These are phyloP conservation scores for Pestalotiopsis sp. DNA, from an alignment of 2,329 filamentous ascomycete genomes.

Conservation along the genomic window DNA sequence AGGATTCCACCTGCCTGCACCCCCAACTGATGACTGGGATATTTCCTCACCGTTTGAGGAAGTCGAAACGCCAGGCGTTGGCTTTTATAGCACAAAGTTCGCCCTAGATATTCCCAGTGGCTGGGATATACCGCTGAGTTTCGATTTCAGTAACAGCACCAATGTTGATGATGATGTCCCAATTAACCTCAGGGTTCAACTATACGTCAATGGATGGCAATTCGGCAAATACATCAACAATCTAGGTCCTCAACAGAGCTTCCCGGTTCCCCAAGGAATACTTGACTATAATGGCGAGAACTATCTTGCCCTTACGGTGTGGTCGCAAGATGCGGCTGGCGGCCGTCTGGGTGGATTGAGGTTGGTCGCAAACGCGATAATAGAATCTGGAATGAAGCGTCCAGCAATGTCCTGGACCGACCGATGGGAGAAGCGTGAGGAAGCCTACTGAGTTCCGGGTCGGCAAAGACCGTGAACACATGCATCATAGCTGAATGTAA, in stretches of 20 bases:
- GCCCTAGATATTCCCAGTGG: constrained; percentile 53
- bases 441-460: constrained; percentile 18
- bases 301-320: constrained; percentile 69
- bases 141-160: constrained; percentile 51
- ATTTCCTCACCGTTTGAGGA: constrained; percentile 34
- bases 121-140: constrained; percentile 65
- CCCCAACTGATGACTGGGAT: constrained; percentile 49
- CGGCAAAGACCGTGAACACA: background rate
- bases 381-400: constrained; percentile 24
- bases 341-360: constrained; percentile 50
- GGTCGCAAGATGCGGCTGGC: constrained; percentile 62
- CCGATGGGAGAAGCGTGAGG: constrained; percentile 17
- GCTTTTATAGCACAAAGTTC: constrained; percentile 60
- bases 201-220: constrained; percentile 79
- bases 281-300: constrained; percentile 73
- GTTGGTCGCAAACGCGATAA: constrained; percentile 44
- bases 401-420: constrained; percentile 16
- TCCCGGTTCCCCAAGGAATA: constrained; percentile 74
- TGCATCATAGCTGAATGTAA: background rate
- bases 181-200: constrained; percentile 57
- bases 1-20: constrained; percentile 62
- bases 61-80: constrained; percentile 53
- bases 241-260: constrained; percentile 72
- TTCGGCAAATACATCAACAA: constrained; percentile 65
- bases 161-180: constrained; percentile 31